These are phyloP conservation scores for Pueraria montana DNA, from an alignment of 306 rosid genomes.

Conservation along the genomic window DNA sequence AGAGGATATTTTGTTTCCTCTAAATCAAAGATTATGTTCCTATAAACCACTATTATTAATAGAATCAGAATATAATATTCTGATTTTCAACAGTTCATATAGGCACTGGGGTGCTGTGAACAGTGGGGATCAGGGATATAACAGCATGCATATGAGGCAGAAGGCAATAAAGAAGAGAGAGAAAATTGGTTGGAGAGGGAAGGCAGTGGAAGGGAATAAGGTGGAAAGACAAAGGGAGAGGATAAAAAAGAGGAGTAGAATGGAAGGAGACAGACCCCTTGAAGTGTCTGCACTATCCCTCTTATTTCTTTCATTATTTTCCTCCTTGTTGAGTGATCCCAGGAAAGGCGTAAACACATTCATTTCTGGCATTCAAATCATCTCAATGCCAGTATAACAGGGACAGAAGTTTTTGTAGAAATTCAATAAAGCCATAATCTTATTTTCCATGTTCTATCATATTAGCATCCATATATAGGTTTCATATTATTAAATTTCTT, in stretches of 20 bases:
- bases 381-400: neutral
- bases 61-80: no score
- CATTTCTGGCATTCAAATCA: neutral
- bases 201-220: neutral
- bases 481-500: neutral
- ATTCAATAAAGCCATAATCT: conserved; percentile 1
- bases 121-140: neutral
- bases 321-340: neutral
- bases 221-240: neutral
- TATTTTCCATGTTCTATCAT: neutral
- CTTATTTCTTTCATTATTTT: neutral
- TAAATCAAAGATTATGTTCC: no score
- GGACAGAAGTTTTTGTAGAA: conserved; percentile 4
- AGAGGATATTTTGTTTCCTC: no score
- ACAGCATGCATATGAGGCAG: neutral
- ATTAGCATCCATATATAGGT: neutral
- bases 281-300: neutral
- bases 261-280: neutral
- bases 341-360: neutral
- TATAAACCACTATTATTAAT: no score
- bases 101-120: neutral
- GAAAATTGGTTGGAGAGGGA: neutral
- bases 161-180: neutral
- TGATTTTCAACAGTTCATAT: neutral
- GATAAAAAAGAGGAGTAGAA: neutral